Evolutionary conservation across 129 eudicot genomes (phyloP), one percentile per base, ranked within the genome.

Genomic region (Lactuca sativa): DNA sequence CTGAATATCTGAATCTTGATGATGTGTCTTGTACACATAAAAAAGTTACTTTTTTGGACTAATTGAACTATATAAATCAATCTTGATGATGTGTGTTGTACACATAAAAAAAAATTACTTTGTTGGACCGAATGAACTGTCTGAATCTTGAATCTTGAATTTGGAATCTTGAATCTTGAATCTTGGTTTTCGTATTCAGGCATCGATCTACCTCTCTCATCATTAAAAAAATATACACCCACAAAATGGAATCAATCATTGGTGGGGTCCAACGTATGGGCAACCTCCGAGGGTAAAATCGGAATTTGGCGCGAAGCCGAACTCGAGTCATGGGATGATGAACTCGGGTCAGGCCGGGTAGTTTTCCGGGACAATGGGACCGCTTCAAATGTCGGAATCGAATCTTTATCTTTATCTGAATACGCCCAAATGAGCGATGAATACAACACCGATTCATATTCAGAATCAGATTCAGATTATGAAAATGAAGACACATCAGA

Each of bases 301-400:
- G 90, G 93, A 66, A 70, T 93, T 49, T 93, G 98, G 98, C 86
- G 92, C 72, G 79, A 86, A 82, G 96, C 98, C 37, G 98, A 93
- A 66, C 92, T 93, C 0, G 90, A 85, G 74, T 89, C 87, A 58
- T 93, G 98, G 98, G 90, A 93, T 44, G 95, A 89, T 8, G 64
- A 83, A 16, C 88, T 77, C 34, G 48, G 41, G 13, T 62, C 64
- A 17, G 96, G 90, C 34, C 71, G 73, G 47, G 90, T 93, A 12
- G 84, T 89, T 73, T 93, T 93, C 32, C 90, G 85, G 13, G 90
- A 89, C 17, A 86, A 89, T 74, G 95, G 96, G 33, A 83, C 85
- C 84, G 81, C 88, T 41, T 75, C 69, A 48, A 82, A 67, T 51
- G 77, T 93, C 3, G 86, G 84, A 34, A 43, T 74, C 4, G 95